Base-by-base conservation (phyloP, 2,329 filamentous ascomycete genomes). In the Neonectria magnoliae region DNA sequence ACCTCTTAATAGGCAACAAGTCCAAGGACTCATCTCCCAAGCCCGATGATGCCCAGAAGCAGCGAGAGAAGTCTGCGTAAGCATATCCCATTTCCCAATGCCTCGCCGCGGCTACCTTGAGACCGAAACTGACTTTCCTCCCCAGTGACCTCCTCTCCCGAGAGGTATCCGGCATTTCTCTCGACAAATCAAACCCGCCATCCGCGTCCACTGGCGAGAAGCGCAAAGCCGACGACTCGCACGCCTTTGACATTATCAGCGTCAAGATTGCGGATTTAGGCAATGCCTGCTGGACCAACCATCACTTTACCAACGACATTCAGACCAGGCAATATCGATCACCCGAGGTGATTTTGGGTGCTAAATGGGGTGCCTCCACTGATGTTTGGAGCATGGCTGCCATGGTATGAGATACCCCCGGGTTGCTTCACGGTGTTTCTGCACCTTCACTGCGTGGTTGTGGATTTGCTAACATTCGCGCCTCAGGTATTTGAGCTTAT, bases 341-440 rank as follows among this genome's bases (percentile, higher is more conserved):
- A 1, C 96, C 96, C 1, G 96, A 99, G 81, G 96, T 99, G 61
- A 98, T 99, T 65, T 84, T 99, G 20, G 96, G 96, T 42, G 90
- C 94, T 3, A 98, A 98, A 83, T 99, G 96, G 96, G 96, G 96
- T 71, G 96, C 96, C n/a, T 98, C 95, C 77, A 98, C 96, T 2
- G 96, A 99, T 80, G 93, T 98, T 8, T 99, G 96, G 96, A 98
- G 95, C 81, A 99, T 99, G 96, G 94, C 96, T 64, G 93, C 93
- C 71, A 99, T 99, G 96, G 96, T 98, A 86, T 74, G 89, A 47
- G 22, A 14, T 2, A n/a, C 45, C 45, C 47, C 11, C 2, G 25
- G 9, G 20, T 27, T n/a, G 11, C 4, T 33, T 13, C 6, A 44
- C 10, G 10, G 16, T 29, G n/a, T n/a, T 45, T 13, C 36, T 27